Conservation (phyloP, 768 basidiomycete species). For the Piloderma croceum region DNA sequence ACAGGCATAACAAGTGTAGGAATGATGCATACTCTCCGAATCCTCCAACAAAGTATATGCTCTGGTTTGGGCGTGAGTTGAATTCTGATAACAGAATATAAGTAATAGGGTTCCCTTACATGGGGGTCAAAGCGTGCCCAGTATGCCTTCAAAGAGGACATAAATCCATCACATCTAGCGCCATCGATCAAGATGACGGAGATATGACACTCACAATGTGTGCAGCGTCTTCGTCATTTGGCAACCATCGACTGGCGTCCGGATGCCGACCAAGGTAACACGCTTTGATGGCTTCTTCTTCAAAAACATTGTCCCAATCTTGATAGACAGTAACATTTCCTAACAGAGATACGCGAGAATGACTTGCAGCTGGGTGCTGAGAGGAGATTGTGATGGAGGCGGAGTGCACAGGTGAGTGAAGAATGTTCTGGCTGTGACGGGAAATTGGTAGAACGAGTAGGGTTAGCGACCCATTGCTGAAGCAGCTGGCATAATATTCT, state of each 20-base stretch:
- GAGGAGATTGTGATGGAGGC: constrained; percentile 42
- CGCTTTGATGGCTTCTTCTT: constrained; percentile 27
- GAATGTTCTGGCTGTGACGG: constrained; percentile 47
- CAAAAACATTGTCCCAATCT: constrained; percentile 24
- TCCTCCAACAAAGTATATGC: constrained; percentile 49
- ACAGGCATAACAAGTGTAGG: background rate
- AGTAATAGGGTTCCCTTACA: constrained; percentile 25
- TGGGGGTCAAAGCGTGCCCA: constrained; percentile 54
- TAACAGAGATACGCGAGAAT: constrained; percentile 44
- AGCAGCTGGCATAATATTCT: constrained; percentile 52
- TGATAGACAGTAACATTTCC: constrained; percentile 44
- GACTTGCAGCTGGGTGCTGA: constrained; percentile 35
- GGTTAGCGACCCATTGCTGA: constrained; percentile 46
- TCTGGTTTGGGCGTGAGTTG: constrained; percentile 23
- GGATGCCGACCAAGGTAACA: constrained; percentile 45
- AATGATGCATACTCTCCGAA: constrained; percentile 40
- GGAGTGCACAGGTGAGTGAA: constrained; percentile 31
- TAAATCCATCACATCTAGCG: constrained; percentile 1
- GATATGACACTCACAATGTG: constrained; percentile 32
- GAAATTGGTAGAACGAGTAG: constrained; percentile 50
- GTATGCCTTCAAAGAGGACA: constrained; percentile 31
- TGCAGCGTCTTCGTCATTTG: constrained; percentile 38
- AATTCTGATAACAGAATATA: background rate
- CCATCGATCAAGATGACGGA: constrained; percentile 1
- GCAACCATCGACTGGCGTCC: constrained; percentile 48